phyloP scores from a whole-genome alignment of 2,329 filamentous ascomycete species.

The Fusarium odoratissimum region DNA sequence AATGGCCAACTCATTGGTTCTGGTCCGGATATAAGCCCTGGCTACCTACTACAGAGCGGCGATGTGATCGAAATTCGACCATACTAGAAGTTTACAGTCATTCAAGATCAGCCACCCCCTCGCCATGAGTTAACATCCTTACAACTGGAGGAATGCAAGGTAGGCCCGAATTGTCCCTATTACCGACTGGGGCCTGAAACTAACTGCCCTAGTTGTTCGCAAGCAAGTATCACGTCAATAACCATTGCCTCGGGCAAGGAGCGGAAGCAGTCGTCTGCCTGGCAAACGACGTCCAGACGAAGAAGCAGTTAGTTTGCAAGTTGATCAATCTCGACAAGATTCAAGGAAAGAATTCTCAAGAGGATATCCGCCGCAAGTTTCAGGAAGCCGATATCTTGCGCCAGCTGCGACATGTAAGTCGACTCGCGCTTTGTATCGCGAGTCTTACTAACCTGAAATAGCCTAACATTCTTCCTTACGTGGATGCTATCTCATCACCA shows the following conservation, averaged over 20 bases:
- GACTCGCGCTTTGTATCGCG: neutral
- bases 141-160: slow-evolving; percentile 50
- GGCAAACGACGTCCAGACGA: slow-evolving; percentile 59
- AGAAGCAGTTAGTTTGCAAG: slow-evolving; percentile 76
- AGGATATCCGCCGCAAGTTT: slow-evolving; percentile 53
- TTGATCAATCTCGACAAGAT: slow-evolving; percentile 63
- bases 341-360: slow-evolving; percentile 40
- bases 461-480: slow-evolving; percentile 66
- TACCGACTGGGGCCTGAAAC: neutral
- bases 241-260: slow-evolving; percentile 53
- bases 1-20: slow-evolving; percentile 59
- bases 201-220: slow-evolving; percentile 47
- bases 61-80: slow-evolving; percentile 59
- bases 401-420: slow-evolving; percentile 64
- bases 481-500: slow-evolving; percentile 62
- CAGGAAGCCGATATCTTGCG: slow-evolving; percentile 65
- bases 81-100: slow-evolving; percentile 53
- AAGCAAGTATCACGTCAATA: slow-evolving; percentile 49
- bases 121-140: slow-evolving; percentile 44
- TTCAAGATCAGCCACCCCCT: slow-evolving; percentile 45
- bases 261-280: slow-evolving; percentile 53
- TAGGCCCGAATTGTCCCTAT: slow-evolving; percentile 12
- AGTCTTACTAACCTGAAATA: slow-evolving; percentile 44
- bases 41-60: slow-evolving; percentile 62
- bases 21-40: slow-evolving; percentile 52